Evolutionary conservation across 2,329 filamentous ascomycete genomes (phyloP), one percentile per base, ranked within the genome.

Genomic region (Stemphylium beticola): DNA sequence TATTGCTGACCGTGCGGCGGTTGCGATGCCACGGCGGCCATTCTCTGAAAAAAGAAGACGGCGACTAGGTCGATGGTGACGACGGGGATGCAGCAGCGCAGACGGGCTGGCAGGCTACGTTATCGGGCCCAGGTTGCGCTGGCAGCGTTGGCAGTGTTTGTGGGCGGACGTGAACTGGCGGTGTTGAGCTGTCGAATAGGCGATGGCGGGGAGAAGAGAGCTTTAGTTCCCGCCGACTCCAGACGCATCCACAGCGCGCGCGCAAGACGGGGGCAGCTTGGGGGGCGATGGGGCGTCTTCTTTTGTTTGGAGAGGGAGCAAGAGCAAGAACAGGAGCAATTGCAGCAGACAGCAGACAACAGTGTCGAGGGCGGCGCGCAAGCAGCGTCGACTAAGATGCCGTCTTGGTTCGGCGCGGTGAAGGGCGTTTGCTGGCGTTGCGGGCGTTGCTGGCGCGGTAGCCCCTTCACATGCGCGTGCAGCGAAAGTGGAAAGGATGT

Each of bases 21-120:
- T 48, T 71, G 69, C 54, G 71, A 67, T 58, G 64, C 73, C 52
- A 76, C 73, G 47, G 74, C 73, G 58, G 74, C 74, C 74, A 76
- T 76, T 51, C 43, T 66, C 44, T 60, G 53, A 46, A 49, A 55
- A 45, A 48, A 53, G 49, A 26, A 26, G 20, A 26, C n/a, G 2
- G n/a, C n/a, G 20, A 14, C 26, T 17, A 34, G n/a, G 33, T n/a
- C 4, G 15, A n/a, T 20, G 22, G 40, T n/a, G 53, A 39, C 33
- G 41, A 31, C 40, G 47, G 34, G 46, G 31, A 6, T 22, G 31
- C 20, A 40, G 53, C 49, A 49, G 37, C 39, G 42, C 52, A 29
- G 49, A 29, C 41, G 36, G 45, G 26, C 26, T 49, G 47, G 47
- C 29, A 15, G 40, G 33, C 51, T 54, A 42, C 47, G 45, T 44